Evolutionary conservation across 2,329 filamentous ascomycete species (phyloP).

Genomic region (Hawksworthiomyces lignivorus): DNA sequence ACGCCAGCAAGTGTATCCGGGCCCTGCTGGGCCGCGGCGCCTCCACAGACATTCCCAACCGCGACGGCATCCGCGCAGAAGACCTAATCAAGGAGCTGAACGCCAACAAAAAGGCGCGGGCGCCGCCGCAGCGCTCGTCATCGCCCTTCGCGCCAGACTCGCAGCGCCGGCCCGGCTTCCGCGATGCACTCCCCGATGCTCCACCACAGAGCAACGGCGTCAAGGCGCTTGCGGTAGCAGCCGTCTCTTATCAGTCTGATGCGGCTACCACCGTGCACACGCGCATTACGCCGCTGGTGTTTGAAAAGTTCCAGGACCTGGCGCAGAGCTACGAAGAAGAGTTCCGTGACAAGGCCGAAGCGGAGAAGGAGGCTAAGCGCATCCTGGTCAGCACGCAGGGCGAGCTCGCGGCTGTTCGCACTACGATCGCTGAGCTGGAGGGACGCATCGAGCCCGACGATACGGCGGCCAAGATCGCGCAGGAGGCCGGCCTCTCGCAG

Average conservation of each 20-base stretch:
- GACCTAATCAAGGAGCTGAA: constrained; percentile 74
- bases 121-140: constrained; percentile 66
- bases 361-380: constrained; percentile 59
- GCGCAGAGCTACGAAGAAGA: constrained; percentile 67
- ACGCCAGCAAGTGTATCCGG: constrained; percentile 84
- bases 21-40: constrained; percentile 72
- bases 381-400: constrained; percentile 59
- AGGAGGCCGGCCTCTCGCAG: constrained; percentile 41
- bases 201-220: constrained; percentile 10
- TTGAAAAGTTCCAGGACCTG: constrained; percentile 65
- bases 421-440: constrained; percentile 53
- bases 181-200: constrained; percentile 40
- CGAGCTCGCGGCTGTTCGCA: constrained; percentile 55
- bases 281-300: constrained; percentile 60
- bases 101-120: constrained; percentile 56
- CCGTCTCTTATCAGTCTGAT: constrained; percentile 46
- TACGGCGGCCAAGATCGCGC: constrained; percentile 38
- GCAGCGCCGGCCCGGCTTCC: constrained; percentile 46
- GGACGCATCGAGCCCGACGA: constrained; percentile 48
- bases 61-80: constrained; percentile 74
- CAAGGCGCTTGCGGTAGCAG: constrained; percentile 30
- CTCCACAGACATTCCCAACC: constrained; percentile 73
- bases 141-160: constrained; percentile 60
- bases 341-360: constrained; percentile 63
- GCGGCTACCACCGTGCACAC: constrained; percentile 63